These are phyloP conservation scores for Solanum peruvianum DNA, from an alignment of 257 asterid species.

Conservation along the genomic window DNA sequence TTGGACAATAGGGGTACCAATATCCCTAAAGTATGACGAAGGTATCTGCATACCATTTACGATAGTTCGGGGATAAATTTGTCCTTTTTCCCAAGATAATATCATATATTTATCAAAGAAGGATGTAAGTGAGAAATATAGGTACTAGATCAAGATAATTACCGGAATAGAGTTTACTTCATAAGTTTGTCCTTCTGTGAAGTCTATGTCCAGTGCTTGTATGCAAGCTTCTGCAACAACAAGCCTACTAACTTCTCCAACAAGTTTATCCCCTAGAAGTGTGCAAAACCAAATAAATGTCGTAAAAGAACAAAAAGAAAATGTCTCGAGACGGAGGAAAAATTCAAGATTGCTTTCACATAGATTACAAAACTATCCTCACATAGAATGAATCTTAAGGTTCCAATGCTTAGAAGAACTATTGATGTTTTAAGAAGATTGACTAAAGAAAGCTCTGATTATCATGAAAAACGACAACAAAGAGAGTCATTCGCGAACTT, in stretches of 20 bases:
- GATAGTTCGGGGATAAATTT: too few relatives aligned
- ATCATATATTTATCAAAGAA: neutral
- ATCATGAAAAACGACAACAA: neutral
- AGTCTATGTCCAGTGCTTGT: constrained; percentile 75
- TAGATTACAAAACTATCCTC: neutral
- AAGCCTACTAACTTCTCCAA: constrained; percentile 90
- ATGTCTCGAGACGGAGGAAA: neutral
- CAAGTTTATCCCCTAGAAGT: constrained; percentile 76
- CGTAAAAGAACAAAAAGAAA: neutral
- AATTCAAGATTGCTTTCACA: neutral
- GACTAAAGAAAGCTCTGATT: neutral
- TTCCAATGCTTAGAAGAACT: neutral
- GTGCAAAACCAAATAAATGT: neutral
- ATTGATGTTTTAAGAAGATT: neutral
- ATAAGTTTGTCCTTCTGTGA: constrained; percentile 64
- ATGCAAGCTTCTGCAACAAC: constrained; percentile 96
- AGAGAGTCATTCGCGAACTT: neutral
- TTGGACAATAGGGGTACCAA: too few relatives aligned
- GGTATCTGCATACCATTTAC: too few relatives aligned
- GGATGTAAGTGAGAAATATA: neutral
- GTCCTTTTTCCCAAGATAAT: too few relatives aligned
- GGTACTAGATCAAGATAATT: neutral
- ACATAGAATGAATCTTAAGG: neutral
- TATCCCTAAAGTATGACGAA: too few relatives aligned
- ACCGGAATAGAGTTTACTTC: constrained; percentile 86